Evolutionary conservation across 805 yeast genomes (phyloP).

Genomic region (Yamadazyma akitaensis): DNA sequence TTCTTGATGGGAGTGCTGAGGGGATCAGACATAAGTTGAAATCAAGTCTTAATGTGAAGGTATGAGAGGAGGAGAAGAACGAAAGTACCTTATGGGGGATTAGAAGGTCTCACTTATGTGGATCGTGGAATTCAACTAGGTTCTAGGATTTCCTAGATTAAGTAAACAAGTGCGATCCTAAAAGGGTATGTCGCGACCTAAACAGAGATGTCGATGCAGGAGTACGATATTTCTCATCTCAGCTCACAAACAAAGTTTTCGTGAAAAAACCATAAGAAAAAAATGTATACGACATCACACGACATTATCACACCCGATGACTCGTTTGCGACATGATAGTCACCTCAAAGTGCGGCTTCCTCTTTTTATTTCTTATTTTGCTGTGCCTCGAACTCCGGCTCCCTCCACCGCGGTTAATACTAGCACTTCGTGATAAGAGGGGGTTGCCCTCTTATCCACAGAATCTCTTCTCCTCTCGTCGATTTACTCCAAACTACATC

Average conservation of each 20-base stretch:
- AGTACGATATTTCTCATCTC: too few species aligned
- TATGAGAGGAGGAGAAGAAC: too few species aligned
- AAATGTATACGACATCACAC: neutral
- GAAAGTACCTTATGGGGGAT: too few species aligned
- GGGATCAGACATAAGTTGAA: conserved; percentile 10
- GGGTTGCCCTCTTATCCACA: too few species aligned
- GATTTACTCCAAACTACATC: too few species aligned
- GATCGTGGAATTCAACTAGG: neutral
- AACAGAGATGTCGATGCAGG: neutral
- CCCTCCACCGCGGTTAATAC: too few species aligned
- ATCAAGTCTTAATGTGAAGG: neutral
- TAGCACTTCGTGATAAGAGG: too few species aligned
- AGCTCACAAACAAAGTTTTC: too few species aligned
- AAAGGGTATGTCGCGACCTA: neutral
- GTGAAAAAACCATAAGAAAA: too few species aligned
- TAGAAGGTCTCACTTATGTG: neutral
- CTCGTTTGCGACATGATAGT: neutral
- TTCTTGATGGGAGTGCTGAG: conserved; percentile 41
- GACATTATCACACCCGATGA: neutral
- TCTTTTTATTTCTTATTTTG: too few species aligned
- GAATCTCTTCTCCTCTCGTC: too few species aligned
- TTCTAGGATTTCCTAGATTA: neutral
- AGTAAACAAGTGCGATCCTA: neutral
- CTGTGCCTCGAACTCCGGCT: too few species aligned
- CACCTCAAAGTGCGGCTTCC: neutral